Conservation (phyloP, 192 early-diverging fungal genomes). For the Coemansia sp. region DNA sequence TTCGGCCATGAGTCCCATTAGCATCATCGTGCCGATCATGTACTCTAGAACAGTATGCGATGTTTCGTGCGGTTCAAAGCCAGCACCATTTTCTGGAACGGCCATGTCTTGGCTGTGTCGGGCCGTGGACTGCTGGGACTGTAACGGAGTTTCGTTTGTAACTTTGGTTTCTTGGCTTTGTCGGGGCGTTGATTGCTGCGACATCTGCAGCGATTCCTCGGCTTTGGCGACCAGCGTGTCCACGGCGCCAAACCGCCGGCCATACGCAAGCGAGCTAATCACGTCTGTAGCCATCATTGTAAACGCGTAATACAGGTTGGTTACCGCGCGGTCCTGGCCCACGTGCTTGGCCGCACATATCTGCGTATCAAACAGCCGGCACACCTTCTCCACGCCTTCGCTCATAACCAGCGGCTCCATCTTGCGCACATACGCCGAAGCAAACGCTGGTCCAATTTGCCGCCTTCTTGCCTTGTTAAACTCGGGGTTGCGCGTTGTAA, state of each 20-base stretch:
- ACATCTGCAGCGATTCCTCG: background rate
- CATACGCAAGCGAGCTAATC: slow-evolving; percentile 23
- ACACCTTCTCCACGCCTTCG: slow-evolving; percentile 19
- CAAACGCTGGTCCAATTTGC: slow-evolving; percentile 26
- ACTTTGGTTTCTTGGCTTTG: background rate
- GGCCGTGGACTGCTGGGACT: background rate
- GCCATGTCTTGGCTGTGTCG: background rate
- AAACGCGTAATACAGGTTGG: slow-evolving; percentile 18
- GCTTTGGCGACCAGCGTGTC: slow-evolving; percentile 9
- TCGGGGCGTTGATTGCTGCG: background rate
- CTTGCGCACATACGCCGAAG: slow-evolving; percentile 5
- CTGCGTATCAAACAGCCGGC: slow-evolving; percentile 17
- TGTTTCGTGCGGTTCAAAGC: slow-evolving; percentile 9
- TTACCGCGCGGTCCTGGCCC: background rate
- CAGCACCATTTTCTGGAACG: background rate
- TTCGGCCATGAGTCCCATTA: slow-evolving; percentile 24
- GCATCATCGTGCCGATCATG: slow-evolving; percentile 23
- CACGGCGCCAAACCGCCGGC: slow-evolving; percentile 12
- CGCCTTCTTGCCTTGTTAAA: slow-evolving; percentile 20
- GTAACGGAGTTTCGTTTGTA: background rate
- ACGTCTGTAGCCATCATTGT: slow-evolving; percentile 30
- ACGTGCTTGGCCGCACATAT: background rate
- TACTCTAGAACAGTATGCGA: slow-evolving; percentile 9
- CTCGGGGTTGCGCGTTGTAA: slow-evolving; percentile 25
- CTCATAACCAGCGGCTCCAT: slow-evolving; percentile 23